A percentile compares a stretch with the other conserved stretches of the same genome.
These are phyloP conservation scores for Zymoseptoria passerinii DNA, from an alignment of 2,329 filamentous ascomycete genomes.

Conservation along the genomic window DNA sequence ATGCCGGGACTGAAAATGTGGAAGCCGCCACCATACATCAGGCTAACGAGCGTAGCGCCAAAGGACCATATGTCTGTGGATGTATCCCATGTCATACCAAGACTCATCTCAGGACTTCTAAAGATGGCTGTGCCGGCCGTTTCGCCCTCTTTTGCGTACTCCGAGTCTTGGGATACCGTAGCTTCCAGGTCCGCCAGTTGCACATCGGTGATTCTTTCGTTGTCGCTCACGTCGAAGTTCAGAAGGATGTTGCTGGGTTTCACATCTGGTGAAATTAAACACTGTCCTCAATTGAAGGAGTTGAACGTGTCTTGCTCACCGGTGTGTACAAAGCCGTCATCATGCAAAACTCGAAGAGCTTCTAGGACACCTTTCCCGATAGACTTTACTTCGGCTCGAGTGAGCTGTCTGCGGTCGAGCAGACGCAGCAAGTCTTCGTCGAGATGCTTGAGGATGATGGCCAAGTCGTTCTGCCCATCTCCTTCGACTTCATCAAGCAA, in stretches of 20 bases:
- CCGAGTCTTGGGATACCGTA: constrained; percentile 8
- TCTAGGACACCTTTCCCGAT: constrained; percentile 16
- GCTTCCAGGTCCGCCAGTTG: constrained; percentile 20
- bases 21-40: constrained; percentile 22
- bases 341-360: constrained; percentile 20
- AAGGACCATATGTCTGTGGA: constrained; percentile 36
- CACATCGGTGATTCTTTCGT: constrained; percentile 24
- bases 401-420: not conserved
- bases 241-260: constrained; percentile 33
- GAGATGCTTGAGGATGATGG: constrained; percentile 3
- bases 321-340: constrained; percentile 23
- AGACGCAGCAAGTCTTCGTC: constrained; percentile 1
- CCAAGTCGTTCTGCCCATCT: not conserved
- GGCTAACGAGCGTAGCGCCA: constrained; percentile 27
- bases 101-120: constrained; percentile 29
- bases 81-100: constrained; percentile 29
- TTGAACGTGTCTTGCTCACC: constrained; percentile 11
- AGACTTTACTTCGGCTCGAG: constrained; percentile 8
- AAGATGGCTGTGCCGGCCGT: constrained; percentile 31
- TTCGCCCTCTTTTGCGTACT: constrained; percentile 17
- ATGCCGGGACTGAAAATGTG: constrained; percentile 20
- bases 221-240: constrained; percentile 21
- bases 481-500: constrained; percentile 5
- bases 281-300: not conserved
- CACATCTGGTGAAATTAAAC: constrained; percentile 14